Base-by-base conservation (phyloP, 352 stramenopile genomes). In the Phytophthora idaei region DNA sequence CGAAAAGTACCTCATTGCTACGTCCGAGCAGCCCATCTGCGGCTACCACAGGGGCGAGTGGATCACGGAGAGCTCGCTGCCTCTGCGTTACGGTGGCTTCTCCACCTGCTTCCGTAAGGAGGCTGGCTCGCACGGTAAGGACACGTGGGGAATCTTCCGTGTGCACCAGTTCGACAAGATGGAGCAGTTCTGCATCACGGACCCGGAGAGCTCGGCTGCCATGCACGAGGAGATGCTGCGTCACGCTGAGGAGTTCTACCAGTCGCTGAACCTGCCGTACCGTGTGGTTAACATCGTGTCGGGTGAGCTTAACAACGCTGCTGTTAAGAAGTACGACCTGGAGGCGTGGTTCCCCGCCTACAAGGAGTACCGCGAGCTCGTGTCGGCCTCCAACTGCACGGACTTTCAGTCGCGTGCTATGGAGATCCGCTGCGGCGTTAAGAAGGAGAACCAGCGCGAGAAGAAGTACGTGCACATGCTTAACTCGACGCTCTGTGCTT, bases 131-230 rank as follows among this genome's bases (percentile, higher is more conserved):
- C 97, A 98, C 71, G 98, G 98, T 50, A 98, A 98, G 82, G 98
- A 99, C 81, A 99, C 98, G 71, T 99, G 98, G 88, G 98, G 98
- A 45, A 99, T 99, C 77, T 99, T 99, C 83, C 95, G 98, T 44
- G 98, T 99, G 6, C 98, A 99, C 87, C 98, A 99, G 85, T 99
- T 99, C 76, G 97, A 99, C 79, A 99, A 99, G 87, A 98, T 99
- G 61, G 97, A 99, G 81, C 97, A 99, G 77, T 99, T 99, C 77
- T 98, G 94, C 76, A 94, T 99, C 59, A 98, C 93, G 21, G 93
- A 98, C 57, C 95, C 97, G 52, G 97, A 98, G 67, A 85, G 92
- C 64, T 98, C 91, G 51, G 54, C 83, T 32, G 90, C 74, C 31
- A 98, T 99, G 90, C 92, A 98, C 69, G 80, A 97, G 48, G 93